Evolutionary conservation across 176 grass and related monocot species (phyloP), one percentile per base, ranked within the genome.

Genomic region (Paspalum vaginatum): DNA sequence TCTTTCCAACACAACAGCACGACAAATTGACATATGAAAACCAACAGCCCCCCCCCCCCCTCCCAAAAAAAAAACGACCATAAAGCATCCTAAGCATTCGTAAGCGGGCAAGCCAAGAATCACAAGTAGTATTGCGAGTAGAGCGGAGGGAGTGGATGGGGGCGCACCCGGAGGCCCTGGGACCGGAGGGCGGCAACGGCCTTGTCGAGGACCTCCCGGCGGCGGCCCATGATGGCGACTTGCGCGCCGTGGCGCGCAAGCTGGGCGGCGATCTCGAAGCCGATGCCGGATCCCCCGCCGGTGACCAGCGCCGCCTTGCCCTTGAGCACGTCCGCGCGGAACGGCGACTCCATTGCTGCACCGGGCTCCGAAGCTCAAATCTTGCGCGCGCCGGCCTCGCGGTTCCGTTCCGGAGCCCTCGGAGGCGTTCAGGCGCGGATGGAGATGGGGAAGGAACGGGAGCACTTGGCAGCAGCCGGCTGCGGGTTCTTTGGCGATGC

Each of bases 201-300:
- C 41, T 81, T 72, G 81, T 94, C 91, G 61, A 97, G 84, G 79
- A 91, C 89, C 45, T 85, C 87, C 12, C 89, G 91, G 70, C 94
- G 89, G 45, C 94, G 94, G 42, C 91, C 94, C 94, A 97, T 97
- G 84, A 97, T 67, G 78, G 91, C 89, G n/a, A 94, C 87, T 71
- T 83, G 61, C 70, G 94, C 89, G 20, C 91, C 94, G 51, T 97
- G 94, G 55, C 81, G 78, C n/a, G 91, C 91, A 41, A 97, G 86
- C 72, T 97, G 89, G 38, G 70, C 25, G 20, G 79, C 82, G n/a
- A 97, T 90, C 89, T 97, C 91, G 61, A 94, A 97, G 51, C 91
- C 83, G 64, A 94, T 94, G 47, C 91, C 89, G 45, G 94, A 94
- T 54, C 91, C 94, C 2, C 91, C 94, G 59, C 91, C 91, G 12